These are phyloP conservation scores for Otatea glauca DNA, from an alignment of 176 grass and related monocot genomes.

Conservation along the genomic window DNA sequence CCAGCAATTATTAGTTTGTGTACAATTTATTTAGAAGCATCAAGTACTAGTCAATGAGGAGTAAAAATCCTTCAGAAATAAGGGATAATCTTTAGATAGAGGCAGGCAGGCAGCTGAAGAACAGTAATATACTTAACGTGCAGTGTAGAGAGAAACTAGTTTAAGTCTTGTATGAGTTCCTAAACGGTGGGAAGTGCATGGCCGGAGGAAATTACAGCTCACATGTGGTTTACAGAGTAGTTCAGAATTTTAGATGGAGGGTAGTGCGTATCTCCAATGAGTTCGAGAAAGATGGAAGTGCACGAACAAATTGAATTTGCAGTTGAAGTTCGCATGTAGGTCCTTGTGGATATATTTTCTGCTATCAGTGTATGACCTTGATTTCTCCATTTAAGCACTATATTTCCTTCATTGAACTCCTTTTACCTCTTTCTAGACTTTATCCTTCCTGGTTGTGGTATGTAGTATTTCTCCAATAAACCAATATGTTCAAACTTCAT, in stretches of 20 bases:
- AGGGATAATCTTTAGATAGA: background rate
- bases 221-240: background rate
- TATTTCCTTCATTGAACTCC: slow-evolving; percentile 2
- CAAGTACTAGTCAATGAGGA: background rate
- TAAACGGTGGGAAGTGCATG: background rate
- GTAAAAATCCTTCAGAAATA: background rate
- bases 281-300: background rate
- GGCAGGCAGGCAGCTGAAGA: background rate
- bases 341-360: slow-evolving; percentile 18
- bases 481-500: slow-evolving; percentile 7
- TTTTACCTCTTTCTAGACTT: background rate
- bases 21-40: background rate
- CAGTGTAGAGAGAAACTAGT: background rate
- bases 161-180: slow-evolving; percentile 1
- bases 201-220: background rate
- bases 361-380: background rate
- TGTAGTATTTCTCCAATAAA: background rate
- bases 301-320: background rate
- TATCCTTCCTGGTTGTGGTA: background rate
- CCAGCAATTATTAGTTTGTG: background rate
- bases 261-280: background rate
- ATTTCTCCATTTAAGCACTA: background rate
- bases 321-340: background rate
- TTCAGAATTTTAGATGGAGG: background rate
- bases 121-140: background rate